Conservation (phyloP, 2,329 filamentous ascomycete species). For the Phyllosticta paracitricarpa region DNA sequence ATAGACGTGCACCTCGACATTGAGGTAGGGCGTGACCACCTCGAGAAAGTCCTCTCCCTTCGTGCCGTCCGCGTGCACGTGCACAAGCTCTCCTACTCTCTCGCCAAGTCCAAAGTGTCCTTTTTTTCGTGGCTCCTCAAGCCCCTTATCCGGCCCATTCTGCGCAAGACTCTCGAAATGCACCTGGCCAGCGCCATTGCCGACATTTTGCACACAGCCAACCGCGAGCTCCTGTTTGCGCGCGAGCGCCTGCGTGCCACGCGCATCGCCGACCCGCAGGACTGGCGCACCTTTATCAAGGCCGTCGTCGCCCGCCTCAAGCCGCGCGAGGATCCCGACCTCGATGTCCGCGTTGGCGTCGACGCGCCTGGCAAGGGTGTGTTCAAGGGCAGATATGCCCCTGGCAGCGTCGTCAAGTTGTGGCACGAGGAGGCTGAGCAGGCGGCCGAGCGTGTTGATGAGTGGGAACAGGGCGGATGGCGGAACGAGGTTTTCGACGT, state of each 20-base stretch:
- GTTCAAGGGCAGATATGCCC: constrained; percentile 78
- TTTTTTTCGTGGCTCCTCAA: constrained; percentile 76
- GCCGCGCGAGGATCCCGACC: constrained; percentile 63
- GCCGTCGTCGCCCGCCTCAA: constrained; percentile 69
- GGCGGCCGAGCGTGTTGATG: constrained; percentile 64
- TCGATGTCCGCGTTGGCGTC: constrained; percentile 65
- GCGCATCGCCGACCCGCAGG: constrained; percentile 68
- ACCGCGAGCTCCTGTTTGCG: constrained; percentile 79
- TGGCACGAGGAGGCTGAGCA: constrained; percentile 71
- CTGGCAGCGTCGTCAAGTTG: constrained; percentile 79
- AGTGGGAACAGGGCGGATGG: constrained; percentile 65
- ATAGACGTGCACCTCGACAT: constrained; percentile 80
- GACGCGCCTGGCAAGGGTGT: constrained; percentile 50
- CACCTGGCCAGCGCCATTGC: constrained; percentile 65
- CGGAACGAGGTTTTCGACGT: constrained; percentile 72
- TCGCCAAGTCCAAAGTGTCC: constrained; percentile 65
- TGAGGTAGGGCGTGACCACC: constrained; percentile 64
- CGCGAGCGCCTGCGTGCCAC: constrained; percentile 79
- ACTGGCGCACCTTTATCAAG: constrained; percentile 71
- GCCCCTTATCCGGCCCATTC: constrained; percentile 69
- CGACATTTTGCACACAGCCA: constrained; percentile 60
- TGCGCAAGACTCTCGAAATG: constrained; percentile 69
- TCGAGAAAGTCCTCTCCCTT: constrained; percentile 75
- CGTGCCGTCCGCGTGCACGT: constrained; percentile 68
- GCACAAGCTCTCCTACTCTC: constrained; percentile 73